phyloP scores from a whole-genome alignment of 768 basidiomycete species.

The Panellus pusillus region DNA sequence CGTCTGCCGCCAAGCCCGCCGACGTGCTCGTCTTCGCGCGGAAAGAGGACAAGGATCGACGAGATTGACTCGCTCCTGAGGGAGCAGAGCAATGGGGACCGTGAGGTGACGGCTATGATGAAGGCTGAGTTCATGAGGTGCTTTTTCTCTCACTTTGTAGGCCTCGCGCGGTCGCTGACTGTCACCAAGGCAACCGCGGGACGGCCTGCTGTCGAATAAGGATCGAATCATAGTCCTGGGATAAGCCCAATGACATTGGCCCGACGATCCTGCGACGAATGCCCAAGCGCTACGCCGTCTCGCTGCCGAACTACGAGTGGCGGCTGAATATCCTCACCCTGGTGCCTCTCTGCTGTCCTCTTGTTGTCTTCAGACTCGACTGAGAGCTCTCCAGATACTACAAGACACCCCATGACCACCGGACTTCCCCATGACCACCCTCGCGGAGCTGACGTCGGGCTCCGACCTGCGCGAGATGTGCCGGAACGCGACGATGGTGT shows the following conservation, averaged over 20 bases:
- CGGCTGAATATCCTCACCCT: slow-evolving; percentile 81
- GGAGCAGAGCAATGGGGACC: slow-evolving; percentile 84
- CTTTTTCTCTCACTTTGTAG: neutral
- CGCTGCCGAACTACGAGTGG: slow-evolving; percentile 76
- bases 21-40: no score
- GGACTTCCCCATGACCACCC: slow-evolving; percentile 55
- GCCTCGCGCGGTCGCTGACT: neutral
- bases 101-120: slow-evolving; percentile 98
- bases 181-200: slow-evolving; percentile 78
- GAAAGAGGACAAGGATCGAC: no score
- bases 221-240: slow-evolving; percentile 86
- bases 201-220: slow-evolving; percentile 79
- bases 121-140: slow-evolving; percentile 53
- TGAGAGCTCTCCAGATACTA: slow-evolving; percentile 63
- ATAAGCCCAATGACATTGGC: slow-evolving; percentile 91
- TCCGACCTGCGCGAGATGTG: slow-evolving; percentile 92
- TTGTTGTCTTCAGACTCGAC: neutral
- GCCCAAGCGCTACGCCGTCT: slow-evolving; percentile 93
- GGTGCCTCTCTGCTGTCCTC: slow-evolving; percentile 40
- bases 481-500: slow-evolving; percentile 90
- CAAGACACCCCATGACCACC: slow-evolving; percentile 69
- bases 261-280: slow-evolving; percentile 89
- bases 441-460: slow-evolving; percentile 80
- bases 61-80: slow-evolving; percentile 96
- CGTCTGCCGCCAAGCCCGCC: no score